Evolutionary conservation across 345 rosid genomes (phyloP).

Genomic region (Draba incana): DNA sequence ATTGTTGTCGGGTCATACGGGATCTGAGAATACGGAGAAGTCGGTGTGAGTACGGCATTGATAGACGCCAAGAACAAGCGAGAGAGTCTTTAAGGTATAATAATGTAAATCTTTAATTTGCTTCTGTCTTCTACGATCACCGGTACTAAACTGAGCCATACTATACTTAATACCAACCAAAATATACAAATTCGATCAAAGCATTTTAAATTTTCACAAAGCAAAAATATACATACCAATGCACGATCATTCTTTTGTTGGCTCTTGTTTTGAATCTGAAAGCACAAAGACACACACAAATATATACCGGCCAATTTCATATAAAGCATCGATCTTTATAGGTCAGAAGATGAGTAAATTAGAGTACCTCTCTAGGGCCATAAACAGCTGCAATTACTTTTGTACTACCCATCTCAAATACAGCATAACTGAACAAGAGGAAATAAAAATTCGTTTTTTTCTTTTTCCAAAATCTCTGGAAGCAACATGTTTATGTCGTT

Average conservation of each 20-base stretch:
- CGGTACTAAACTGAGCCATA: conserved; percentile 96
- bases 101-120: too few species aligned
- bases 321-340: conserved; percentile 11
- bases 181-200: not conserved
- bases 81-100: too few species aligned
- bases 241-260: conserved; percentile 71
- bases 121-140: conserved; percentile 89
- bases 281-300: conserved; percentile 15
- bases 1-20: conserved; percentile 49
- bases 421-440: conserved; percentile 60
- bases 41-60: conserved; percentile 77
- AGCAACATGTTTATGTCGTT: too few species aligned
- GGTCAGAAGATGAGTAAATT: not conserved
- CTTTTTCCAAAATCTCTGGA: too few species aligned
- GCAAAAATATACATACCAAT: conserved; percentile 50
- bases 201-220: not conserved
- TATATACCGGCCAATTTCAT: not conserved
- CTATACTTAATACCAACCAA: conserved; percentile 64
- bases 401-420: conserved; percentile 97
- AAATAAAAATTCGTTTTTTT: conserved; percentile 1
- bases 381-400: conserved; percentile 95
- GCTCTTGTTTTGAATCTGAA: conserved; percentile 78
- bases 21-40: conserved; percentile 90
- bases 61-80: too few species aligned
- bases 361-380: conserved; percentile 89